phyloP scores from a whole-genome alignment of 2,329 filamentous ascomycete species.

The Chaetomium olivaceum region DNA sequence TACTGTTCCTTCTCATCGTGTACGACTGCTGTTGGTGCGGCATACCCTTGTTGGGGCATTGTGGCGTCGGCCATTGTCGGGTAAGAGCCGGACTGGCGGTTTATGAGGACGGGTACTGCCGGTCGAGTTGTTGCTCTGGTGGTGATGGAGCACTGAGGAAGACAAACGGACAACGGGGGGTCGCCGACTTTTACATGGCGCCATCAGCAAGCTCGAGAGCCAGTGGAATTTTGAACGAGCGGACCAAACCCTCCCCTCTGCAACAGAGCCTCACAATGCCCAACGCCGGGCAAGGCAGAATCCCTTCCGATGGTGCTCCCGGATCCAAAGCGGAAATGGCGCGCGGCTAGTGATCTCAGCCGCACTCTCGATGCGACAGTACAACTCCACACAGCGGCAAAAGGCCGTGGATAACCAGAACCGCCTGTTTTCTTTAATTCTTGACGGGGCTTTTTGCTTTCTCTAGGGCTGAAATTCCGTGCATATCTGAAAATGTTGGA shows the following conservation, averaged over 20 bases:
- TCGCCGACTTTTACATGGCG: not conserved
- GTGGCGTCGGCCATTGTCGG: conserved; percentile 13
- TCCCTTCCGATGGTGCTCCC: not conserved
- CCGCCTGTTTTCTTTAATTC: not conserved
- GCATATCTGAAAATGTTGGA: not conserved
- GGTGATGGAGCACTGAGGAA: not conserved
- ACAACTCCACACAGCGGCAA: not conserved
- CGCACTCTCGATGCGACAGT: conserved; percentile 12
- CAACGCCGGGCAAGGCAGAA: conserved; percentile 15
- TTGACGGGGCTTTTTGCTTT: too few species aligned
- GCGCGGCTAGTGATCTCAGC: conserved; percentile 14
- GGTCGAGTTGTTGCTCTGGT: not conserved
- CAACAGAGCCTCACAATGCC: conserved; percentile 8
- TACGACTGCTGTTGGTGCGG: not conserved
- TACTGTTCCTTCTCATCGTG: conserved; percentile 22
- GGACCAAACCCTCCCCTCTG: not conserved
- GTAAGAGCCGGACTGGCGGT: not conserved
- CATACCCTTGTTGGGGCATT: conserved; percentile 9
- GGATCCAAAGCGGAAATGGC: conserved; percentile 4
- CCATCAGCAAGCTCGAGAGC: not conserved
- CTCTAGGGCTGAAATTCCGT: not conserved
- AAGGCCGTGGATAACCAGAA: not conserved
- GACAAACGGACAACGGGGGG: not conserved
- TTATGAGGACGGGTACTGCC: not conserved
- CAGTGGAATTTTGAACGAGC: not conserved